Evolutionary conservation across 2,329 filamentous ascomycete species (phyloP).

Genomic region (Colletotrichum phormii): DNA sequence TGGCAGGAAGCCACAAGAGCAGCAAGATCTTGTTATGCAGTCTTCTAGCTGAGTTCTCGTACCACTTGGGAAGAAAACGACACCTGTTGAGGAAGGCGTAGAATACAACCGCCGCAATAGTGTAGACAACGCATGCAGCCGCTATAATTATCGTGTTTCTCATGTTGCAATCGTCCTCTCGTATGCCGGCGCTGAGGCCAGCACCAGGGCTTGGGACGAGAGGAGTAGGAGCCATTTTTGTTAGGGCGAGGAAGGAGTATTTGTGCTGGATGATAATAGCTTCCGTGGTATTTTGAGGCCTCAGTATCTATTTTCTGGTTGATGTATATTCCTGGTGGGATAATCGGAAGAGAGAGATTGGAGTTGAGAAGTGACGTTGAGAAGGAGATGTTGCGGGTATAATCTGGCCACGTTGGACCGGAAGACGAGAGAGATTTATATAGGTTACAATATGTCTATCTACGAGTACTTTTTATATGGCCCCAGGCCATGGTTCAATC

Average conservation of each 20-base stretch:
- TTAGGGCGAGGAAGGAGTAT: background rate
- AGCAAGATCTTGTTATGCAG: background rate
- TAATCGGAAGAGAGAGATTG: background rate
- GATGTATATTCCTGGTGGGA: background rate
- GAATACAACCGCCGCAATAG: background rate
- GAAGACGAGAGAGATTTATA: background rate
- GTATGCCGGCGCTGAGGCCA: background rate
- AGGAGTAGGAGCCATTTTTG: background rate
- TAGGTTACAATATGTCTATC: background rate
- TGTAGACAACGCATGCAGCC: background rate
- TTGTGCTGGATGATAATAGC: too few relatives aligned
- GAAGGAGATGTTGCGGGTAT: background rate
- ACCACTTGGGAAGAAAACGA: slow-evolving; percentile 11
- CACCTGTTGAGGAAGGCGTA: background rate
- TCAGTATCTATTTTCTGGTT: background rate
- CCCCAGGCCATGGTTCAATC: rapidly evolving
- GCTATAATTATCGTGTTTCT: background rate
- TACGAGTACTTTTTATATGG: background rate
- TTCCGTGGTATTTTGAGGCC: background rate
- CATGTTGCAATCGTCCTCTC: background rate
- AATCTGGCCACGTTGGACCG: background rate
- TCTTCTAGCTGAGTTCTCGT: background rate
- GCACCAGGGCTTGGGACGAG: background rate
- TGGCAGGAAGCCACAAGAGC: background rate
- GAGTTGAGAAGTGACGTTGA: background rate